Base-by-base conservation (phyloP, 768 basidiomycete genomes). In the Lepiota venenata region DNA sequence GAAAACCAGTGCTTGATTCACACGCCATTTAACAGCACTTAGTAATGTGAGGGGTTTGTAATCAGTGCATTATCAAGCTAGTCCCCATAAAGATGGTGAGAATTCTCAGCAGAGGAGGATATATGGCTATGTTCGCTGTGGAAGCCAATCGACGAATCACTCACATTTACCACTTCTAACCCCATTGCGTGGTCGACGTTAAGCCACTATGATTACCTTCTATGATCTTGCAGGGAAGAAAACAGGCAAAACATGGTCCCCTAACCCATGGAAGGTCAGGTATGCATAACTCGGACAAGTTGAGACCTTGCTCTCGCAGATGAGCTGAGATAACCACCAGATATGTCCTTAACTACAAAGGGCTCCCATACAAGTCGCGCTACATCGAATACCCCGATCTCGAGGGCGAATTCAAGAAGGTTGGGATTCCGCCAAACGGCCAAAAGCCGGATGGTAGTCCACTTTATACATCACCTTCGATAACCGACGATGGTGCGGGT, bases 311-410 rank as follows among this genome's bases (percentile, higher is more conserved):
- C 6, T 4, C 20, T 35, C 18, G 12, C 14, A 10, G 22, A 8
- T 14, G 20, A 8, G 21, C 10, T 11, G 15, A 12, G 15, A 27
- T 5, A 22, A 50, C n/a, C n/a, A 6, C 8, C 50, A 71, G 70
- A 53, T 71, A 67, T 42, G 60, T 62, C 35, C 60, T 75, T 47
- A 73, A 71, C 54, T 71, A 64, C 61, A 73, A 72, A 63, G 64
- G 62, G 2, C 52, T 72, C 15, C 58, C 73, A 1, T 77, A 77
- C 65, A 72, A 68, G 58, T 81, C 80, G 3, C 70, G 74, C 42
- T 80, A 77, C 75, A 62, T 83, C 50, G 80, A 82, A 54, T 78
- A 72, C 56, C 76, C 76, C 2, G 78, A 83, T 49, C 76, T 85
- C 47, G 72, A 65, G 47, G 22, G 47, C 0, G 59, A 64, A 43